Evolutionary conservation across 148 eudicot genomes (phyloP), one percentile per base, ranked within the genome.

Genomic region (Beta vulgaris): DNA sequence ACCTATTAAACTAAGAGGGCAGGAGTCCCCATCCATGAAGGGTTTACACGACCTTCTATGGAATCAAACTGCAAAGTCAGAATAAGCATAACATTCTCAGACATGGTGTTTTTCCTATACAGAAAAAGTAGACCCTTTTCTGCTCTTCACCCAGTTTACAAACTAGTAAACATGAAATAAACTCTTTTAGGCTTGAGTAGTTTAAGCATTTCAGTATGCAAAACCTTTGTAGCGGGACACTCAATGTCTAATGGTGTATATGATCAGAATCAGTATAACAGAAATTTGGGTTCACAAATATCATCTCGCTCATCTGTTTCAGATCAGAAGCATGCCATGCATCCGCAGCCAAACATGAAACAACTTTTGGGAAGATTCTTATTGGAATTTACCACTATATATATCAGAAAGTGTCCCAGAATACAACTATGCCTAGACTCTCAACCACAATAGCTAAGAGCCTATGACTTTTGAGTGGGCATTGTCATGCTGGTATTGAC

Each of bases 211-310:
- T 28, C 3, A 63, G 31, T 19, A 66, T 39, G 10, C 16, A 23
- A 66, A 66, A 48, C 69, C 43, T 63, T 63, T n/a, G 23, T 62
- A 37, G 29, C 68, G 21, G 29, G 49, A 66, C 69, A 66, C 48
- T n/a, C 49, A 37, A 39, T 23, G 25, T 8, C 10, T 36, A 26
- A 35, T 34, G 39, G 34, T 63, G 44, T 36, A 61, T 61, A 23
- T 23, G 1, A 64, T 21, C 6, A 64, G 26, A 6, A 63, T 8
- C 66, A 16, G 0, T 35, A 21, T 63, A 16, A 63, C 9, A 63
- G 68, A 64, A 62, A 36, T 28, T 7, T 21, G 2, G 37, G 69
- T 12, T 23, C 69, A 36, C 23, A 62, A 8, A 62, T 9, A 62
- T 34, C n/a, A 51, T 51, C 62, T 58, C 34, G 28, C 62, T 58